These are phyloP conservation scores for Metarhizium brunneum DNA, from an alignment of 2,329 filamentous ascomycete species.

Conservation along the genomic window DNA sequence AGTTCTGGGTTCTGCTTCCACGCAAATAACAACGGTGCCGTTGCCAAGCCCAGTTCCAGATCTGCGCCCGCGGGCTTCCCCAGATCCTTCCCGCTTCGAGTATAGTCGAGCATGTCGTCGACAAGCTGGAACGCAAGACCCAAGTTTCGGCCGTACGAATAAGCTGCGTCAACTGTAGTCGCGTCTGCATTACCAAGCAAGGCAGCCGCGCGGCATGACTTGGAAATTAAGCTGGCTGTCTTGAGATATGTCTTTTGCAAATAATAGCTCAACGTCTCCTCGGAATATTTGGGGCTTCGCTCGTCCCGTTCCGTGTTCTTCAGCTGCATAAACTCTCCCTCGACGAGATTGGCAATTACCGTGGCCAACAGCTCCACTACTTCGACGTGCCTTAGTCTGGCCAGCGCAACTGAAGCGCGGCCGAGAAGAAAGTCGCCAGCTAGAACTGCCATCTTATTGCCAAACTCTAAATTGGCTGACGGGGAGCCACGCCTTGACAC, in stretches of 20 bases:
- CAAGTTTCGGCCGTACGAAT: conserved; percentile 85
- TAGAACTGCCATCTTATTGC: conserved; percentile 98
- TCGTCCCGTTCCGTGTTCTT: conserved; percentile 93
- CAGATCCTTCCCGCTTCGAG: conserved; percentile 70
- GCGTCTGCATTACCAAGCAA: conserved; percentile 70
- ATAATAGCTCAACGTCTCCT: conserved; percentile 87
- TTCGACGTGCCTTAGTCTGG: conserved; percentile 82
- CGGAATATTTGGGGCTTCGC: conserved; percentile 71
- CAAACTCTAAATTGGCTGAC: conserved; percentile 89
- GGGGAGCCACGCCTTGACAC: conserved; percentile 72
- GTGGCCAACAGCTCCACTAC: conserved; percentile 91
- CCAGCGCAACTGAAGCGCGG: conserved; percentile 85
- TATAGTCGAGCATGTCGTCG: conserved; percentile 97
- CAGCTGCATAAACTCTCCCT: conserved; percentile 99
- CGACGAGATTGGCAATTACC: conserved; percentile 93
- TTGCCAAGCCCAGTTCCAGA: conserved; percentile 84
- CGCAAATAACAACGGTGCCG: conserved; percentile 86
- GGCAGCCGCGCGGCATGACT: conserved; percentile 85
- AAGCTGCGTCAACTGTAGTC: conserved; percentile 81
- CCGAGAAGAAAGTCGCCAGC: conserved; percentile 95
- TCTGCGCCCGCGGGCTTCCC: conserved; percentile 95
- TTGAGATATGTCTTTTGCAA: conserved; percentile 98
- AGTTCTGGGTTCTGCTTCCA: conserved; percentile 85
- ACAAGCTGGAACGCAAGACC: conserved; percentile 95
- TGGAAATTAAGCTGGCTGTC: conserved; percentile 90